Evolutionary conservation across 306 rosid genomes (phyloP).

Genomic region (Parietaria judaica): DNA sequence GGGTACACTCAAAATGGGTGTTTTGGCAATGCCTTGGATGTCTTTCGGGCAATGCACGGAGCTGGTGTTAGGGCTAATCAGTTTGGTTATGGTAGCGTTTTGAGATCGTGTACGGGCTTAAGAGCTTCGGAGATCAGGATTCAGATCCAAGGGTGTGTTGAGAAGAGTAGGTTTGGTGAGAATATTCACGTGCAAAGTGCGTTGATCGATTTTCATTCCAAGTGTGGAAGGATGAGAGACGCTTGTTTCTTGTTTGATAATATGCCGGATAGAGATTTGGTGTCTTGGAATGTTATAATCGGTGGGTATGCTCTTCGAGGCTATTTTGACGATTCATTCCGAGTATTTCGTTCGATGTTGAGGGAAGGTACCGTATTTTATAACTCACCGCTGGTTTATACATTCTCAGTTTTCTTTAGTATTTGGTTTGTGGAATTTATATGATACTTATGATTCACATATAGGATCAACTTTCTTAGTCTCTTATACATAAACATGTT

Average conservation of each 20-base stretch:
- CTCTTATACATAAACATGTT: background rate
- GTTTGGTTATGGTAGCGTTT: conserved; percentile 24
- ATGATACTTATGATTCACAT: too few relatives aligned
- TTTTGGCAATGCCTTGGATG: conserved; percentile 15
- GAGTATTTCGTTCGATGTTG: conserved; percentile 19
- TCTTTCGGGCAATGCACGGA: conserved; percentile 20
- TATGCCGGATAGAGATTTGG: conserved; percentile 21
- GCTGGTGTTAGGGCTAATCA: conserved; percentile 25
- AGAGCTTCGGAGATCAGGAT: conserved; percentile 17
- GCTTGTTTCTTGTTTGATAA: conserved; percentile 13
- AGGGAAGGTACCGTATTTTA: conserved; percentile 22
- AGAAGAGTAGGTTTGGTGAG: conserved; percentile 17
- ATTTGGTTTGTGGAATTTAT: background rate
- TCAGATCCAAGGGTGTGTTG: conserved; percentile 29
- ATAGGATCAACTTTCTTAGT: too few relatives aligned
- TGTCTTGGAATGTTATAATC: conserved; percentile 32
- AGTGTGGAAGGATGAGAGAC: conserved; percentile 25
- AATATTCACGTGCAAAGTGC: conserved; percentile 25
- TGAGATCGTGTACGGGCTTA: conserved; percentile 27
- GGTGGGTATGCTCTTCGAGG: conserved; percentile 33
- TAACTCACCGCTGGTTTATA: background rate
- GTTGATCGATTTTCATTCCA: conserved; percentile 29
- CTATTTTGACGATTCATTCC: conserved; percentile 16
- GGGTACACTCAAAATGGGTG: conserved; percentile 24
- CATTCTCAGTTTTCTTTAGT: background rate